Evolutionary conservation across 768 basidiomycete genomes (phyloP).

Genomic region (Lyophyllum atratum): DNA sequence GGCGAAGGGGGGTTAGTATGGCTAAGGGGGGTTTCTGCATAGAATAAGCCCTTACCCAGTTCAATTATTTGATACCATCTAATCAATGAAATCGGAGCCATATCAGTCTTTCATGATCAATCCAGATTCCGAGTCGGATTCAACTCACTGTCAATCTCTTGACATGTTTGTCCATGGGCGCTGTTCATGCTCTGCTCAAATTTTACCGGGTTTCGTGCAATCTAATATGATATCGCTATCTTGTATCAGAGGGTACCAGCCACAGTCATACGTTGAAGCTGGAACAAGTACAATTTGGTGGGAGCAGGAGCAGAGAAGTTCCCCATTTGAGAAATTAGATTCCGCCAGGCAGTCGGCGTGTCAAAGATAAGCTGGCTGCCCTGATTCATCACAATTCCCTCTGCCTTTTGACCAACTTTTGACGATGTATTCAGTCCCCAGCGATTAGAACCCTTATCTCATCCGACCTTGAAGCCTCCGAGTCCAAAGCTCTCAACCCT

Average conservation of each 20-base stretch:
- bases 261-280: no score
- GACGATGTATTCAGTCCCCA: background rate
- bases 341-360: slow-evolving; percentile 11
- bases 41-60: background rate
- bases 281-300: background rate
- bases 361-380: background rate
- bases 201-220: background rate
- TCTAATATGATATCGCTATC: background rate
- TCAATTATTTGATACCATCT: slow-evolving; percentile 9
- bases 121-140: background rate
- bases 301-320: background rate
- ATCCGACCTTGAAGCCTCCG: background rate
- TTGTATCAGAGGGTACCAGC: no score
- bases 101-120: background rate
- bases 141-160: background rate
- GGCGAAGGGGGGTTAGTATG: background rate
- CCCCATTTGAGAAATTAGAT: slow-evolving; percentile 6
- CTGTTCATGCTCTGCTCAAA: background rate
- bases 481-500: background rate
- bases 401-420: background rate
- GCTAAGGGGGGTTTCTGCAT: background rate
- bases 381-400: background rate
- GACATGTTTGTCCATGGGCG: background rate
- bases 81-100: slow-evolving; percentile 13
- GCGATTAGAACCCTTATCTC: background rate